Evolutionary conservation across 192 early-diverging fungal species (phyloP).

Genomic region (Haplosporangium gracile): DNA sequence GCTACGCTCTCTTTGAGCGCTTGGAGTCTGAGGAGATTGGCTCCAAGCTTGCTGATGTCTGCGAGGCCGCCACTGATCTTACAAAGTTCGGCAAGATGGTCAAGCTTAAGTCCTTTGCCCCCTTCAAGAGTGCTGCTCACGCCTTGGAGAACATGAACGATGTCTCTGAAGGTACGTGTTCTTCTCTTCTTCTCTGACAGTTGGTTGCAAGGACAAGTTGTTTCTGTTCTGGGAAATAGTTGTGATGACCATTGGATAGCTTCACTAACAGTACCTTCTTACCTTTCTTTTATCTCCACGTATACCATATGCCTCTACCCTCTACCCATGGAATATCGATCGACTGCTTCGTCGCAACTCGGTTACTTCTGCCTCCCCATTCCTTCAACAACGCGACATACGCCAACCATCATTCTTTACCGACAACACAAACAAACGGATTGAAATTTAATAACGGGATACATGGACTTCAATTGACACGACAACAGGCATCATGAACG

Average conservation of each 20-base stretch:
- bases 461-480: neutral
- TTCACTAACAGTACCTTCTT: neutral
- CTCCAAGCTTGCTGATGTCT: conserved; percentile 90
- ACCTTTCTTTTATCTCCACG: neutral
- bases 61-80: conserved; percentile 84
- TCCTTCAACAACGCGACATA: neutral
- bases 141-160: conserved; percentile 99
- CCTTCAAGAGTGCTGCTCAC: conserved; percentile 97
- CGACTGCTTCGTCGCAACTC: neutral
- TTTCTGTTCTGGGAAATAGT: neutral
- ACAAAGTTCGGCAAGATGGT: conserved; percentile 92
- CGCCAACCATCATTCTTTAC: neutral
- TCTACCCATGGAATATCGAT: neutral
- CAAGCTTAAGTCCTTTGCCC: conserved; percentile 94
- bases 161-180: conserved; percentile 90
- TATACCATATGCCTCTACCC: neutral
- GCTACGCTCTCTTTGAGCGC: conserved; percentile 97
- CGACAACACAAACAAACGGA: neutral
- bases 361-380: neutral
- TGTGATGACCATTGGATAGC: neutral
- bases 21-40: conserved; percentile 96
- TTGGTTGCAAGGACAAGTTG: too few species aligned
- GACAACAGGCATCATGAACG: conserved; percentile 83
- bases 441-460: neutral
- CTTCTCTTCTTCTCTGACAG: neutral